Percentiles rank a stretch among this genome's conserved stretches.
These are phyloP conservation scores for Kluyveromyces wickerhamii DNA, from an alignment of 805 yeast species.

Conservation along the genomic window DNA sequence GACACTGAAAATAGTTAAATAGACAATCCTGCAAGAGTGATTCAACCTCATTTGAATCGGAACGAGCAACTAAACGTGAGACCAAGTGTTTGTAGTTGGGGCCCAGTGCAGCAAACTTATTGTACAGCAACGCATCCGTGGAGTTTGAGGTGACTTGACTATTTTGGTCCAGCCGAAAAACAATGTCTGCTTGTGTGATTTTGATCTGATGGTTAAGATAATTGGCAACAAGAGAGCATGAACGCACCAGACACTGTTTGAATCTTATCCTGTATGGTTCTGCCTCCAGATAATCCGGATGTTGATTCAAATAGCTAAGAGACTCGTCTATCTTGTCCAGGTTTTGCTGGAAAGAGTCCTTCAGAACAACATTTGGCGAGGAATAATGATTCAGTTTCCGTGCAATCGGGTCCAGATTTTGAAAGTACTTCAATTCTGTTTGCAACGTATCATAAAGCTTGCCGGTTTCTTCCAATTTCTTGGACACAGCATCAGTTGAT, in stretches of 20 bases:
- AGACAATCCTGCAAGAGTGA: conserved; percentile 48
- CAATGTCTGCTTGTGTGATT: conserved; percentile 26
- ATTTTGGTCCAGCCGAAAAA: conserved; percentile 15
- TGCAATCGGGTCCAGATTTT: conserved; percentile 61
- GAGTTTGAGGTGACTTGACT: conserved; percentile 17
- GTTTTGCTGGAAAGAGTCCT: conserved; percentile 45
- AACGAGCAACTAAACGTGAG: neutral
- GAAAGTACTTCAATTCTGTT: conserved; percentile 54
- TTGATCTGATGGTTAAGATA: conserved; percentile 43
- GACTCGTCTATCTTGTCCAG: conserved; percentile 59
- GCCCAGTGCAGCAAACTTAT: conserved; percentile 47
- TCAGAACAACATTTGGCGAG: conserved; percentile 50
- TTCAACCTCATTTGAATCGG: conserved; percentile 46
- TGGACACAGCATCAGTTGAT: conserved; percentile 39
- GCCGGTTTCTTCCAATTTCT: conserved; percentile 40
- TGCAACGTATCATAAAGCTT: conserved; percentile 50
- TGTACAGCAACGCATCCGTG: conserved; percentile 57
- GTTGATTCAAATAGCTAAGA: conserved; percentile 46
- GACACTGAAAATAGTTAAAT: conserved; percentile 50
- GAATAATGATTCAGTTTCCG: conserved; percentile 63
- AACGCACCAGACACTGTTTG: conserved; percentile 76
- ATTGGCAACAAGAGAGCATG: conserved; percentile 65
- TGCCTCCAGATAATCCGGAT: conserved; percentile 58
- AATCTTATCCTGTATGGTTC: conserved; percentile 64
- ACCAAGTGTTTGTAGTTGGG: neutral